Conservation (phyloP, 1,284 basidiomycete genomes). For the Dichomitus squalens region DNA sequence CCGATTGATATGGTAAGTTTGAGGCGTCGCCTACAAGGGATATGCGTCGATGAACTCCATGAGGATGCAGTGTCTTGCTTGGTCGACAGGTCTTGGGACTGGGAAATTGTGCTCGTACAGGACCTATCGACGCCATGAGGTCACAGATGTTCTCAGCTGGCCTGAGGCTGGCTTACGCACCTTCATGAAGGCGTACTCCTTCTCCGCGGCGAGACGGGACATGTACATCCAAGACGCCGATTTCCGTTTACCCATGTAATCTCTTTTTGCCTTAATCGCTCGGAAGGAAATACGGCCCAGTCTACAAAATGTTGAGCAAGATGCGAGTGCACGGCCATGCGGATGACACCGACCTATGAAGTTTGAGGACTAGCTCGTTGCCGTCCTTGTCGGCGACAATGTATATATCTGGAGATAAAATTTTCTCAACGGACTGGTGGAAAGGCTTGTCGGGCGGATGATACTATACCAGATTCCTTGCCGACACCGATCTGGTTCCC, state of each 20-base stretch:
- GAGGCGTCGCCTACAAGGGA: conserved; percentile 82
- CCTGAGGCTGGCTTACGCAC: conserved; percentile 32
- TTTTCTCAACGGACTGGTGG: background rate
- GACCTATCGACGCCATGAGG: conserved; percentile 52
- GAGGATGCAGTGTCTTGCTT: conserved; percentile 91
- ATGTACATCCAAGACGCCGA: conserved; percentile 99
- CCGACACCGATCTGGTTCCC: conserved; percentile 98
- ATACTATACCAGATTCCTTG: conserved; percentile 85
- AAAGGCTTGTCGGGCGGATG: too few relatives aligned
- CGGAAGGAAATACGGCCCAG: conserved; percentile 96
- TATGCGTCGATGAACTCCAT: conserved; percentile 97
- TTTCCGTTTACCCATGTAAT: conserved; percentile 95
- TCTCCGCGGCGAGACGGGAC: conserved; percentile 94
- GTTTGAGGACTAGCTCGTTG: conserved; percentile 87
- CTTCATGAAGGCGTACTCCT: conserved; percentile 99
- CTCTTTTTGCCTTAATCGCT: conserved; percentile 95
- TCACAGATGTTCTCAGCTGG: conserved; percentile 31
- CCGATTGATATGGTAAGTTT: too few relatives aligned
- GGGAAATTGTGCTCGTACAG: conserved; percentile 95
- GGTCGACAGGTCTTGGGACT: conserved; percentile 92
- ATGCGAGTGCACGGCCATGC: background rate
- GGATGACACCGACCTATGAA: conserved; percentile 70
- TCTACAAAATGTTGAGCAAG: conserved; percentile 46
- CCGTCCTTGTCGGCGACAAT: conserved; percentile 87
- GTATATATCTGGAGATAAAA: conserved; percentile 76